These are phyloP conservation scores for Dissophora globulifera DNA, from an alignment of 192 early-diverging fungal genomes.

Conservation along the genomic window DNA sequence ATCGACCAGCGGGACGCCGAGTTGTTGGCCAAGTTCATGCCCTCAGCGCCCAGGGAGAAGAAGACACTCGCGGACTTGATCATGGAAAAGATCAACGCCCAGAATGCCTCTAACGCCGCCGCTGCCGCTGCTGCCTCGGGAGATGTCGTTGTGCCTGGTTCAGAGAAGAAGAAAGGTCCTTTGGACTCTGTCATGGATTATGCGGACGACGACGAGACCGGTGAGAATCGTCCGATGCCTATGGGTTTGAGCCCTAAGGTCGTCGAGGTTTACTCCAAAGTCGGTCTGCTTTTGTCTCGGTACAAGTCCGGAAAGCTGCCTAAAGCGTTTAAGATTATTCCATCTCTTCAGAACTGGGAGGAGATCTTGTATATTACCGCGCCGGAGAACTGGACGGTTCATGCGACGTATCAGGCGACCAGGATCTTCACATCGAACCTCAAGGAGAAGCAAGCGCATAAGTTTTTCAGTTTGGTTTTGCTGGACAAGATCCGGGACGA, in stretches of 20 bases:
- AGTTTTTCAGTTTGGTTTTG: conserved; percentile 89
- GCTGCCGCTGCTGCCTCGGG: conserved; percentile 31
- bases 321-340: conserved; percentile 99
- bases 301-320: conserved; percentile 96
- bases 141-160: conserved; percentile 41
- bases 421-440: conserved; percentile 98
- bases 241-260: conserved; percentile 87
- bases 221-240: conserved; percentile 50
- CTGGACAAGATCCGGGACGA: conserved; percentile 94
- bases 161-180: conserved; percentile 48
- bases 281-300: conserved; percentile 87
- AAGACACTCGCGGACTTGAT: conserved; percentile 96
- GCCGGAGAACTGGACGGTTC: conserved; percentile 95
- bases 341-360: conserved; percentile 96
- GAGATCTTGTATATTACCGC: conserved; percentile 92
- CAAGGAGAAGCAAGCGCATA: conserved; percentile 91
- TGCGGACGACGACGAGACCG: conserved; percentile 54
- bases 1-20: conserved; percentile 83
- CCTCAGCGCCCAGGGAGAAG: conserved; percentile 81
- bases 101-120: conserved; percentile 62
- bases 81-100: conserved; percentile 92
- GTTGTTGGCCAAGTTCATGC: conserved; percentile 93
- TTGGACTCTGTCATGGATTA: conserved; percentile 44
- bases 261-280: conserved; percentile 94
- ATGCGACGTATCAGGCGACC: conserved; percentile 96